A percentile compares a stretch with the other conserved stretches of the same genome.
phyloP scores from a whole-genome alignment of 2,329 filamentous ascomycete genomes.

The Didymella pomorum region DNA sequence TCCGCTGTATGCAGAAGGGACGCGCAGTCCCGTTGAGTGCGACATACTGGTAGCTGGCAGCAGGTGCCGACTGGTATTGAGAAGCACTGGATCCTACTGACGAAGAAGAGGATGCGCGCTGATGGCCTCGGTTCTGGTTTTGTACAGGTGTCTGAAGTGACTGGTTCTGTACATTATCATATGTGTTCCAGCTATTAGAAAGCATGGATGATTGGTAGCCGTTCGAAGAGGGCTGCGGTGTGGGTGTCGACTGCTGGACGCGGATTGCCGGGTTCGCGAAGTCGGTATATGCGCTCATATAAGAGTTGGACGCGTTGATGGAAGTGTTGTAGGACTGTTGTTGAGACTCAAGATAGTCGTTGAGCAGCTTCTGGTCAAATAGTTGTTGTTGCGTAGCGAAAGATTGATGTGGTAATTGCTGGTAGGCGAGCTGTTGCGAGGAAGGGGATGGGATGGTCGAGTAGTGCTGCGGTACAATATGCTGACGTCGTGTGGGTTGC shows the following conservation, averaged over 20 bases:
- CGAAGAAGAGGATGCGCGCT: slow-evolving; percentile 51
- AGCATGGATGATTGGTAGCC: slow-evolving; percentile 46
- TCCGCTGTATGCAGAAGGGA: slow-evolving; percentile 14
- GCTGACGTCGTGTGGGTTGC: slow-evolving; percentile 50
- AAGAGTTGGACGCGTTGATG: slow-evolving; percentile 35
- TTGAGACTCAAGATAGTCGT: slow-evolving; percentile 50
- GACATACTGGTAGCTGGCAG: slow-evolving; percentile 53
- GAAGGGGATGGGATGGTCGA: slow-evolving; percentile 41
- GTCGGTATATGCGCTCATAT: slow-evolving; percentile 46
- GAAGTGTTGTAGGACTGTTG: slow-evolving; percentile 38
- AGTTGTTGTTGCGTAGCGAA: slow-evolving; percentile 39
- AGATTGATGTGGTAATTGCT: slow-evolving; percentile 35
- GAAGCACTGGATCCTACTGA: slow-evolving; percentile 50
- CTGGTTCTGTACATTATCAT: slow-evolving; percentile 44
- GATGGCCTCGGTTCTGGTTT: slow-evolving; percentile 43
- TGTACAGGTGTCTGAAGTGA: slow-evolving; percentile 46
- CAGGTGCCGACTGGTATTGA: slow-evolving; percentile 43
- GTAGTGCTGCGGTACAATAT: slow-evolving; percentile 37
- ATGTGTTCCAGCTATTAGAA: slow-evolving; percentile 43
- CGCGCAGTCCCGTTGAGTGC: slow-evolving; percentile 50
- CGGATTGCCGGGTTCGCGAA: slow-evolving; percentile 50
- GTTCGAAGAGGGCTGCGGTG: slow-evolving; percentile 42
- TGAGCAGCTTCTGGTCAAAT: slow-evolving; percentile 47
- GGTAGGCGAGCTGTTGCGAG: slow-evolving; percentile 41
- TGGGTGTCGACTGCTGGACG: slow-evolving; percentile 53